A percentile compares a stretch with the other conserved stretches of the same genome.
phyloP scores from a whole-genome alignment of 1,284 basidiomycete species.

The Tilletia indica region DNA sequence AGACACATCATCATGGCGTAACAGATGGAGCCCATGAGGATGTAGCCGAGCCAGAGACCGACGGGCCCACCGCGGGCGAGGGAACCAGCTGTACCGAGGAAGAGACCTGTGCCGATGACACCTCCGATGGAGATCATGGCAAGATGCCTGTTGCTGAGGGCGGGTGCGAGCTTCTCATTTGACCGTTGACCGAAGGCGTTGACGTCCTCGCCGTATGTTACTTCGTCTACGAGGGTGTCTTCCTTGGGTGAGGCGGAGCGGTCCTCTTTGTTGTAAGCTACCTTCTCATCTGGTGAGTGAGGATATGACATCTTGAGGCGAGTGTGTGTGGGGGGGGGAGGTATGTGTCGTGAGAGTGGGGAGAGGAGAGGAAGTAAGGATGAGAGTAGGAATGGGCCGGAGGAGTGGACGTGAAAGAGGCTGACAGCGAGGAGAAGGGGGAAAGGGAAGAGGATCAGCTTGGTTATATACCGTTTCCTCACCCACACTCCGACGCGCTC shows the following conservation, averaged over 20 bases:
- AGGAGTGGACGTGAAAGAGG: too few species aligned
- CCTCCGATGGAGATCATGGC: slow-evolving; percentile 49
- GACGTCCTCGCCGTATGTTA: slow-evolving; percentile 14
- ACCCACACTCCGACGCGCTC: too few species aligned
- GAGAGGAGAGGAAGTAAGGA: neutral
- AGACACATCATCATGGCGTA: slow-evolving; percentile 55
- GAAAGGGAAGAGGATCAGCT: too few species aligned
- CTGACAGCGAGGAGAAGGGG: too few species aligned
- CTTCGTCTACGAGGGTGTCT: slow-evolving; percentile 1
- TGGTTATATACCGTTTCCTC: too few species aligned
- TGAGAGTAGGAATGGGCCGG: too few species aligned
- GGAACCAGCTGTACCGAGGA: slow-evolving; percentile 71
- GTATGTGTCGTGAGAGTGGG: too few species aligned
- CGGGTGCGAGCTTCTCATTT: slow-evolving; percentile 40
- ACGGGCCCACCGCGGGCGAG: slow-evolving; percentile 59
- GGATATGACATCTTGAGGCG: neutral
- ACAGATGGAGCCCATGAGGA: slow-evolving; percentile 43
- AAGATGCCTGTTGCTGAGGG: slow-evolving; percentile 42
- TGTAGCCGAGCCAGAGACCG: slow-evolving; percentile 57
- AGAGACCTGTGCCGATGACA: slow-evolving; percentile 56
- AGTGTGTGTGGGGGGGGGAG: neutral
- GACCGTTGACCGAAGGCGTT: slow-evolving; percentile 26
- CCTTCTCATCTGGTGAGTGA: slow-evolving; percentile 8
- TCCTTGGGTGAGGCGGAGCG: slow-evolving; percentile 5
- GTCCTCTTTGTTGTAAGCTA: neutral